phyloP scores from a whole-genome alignment of 2,329 filamentous ascomycete species.

The Phaeosphaeria sp. region DNA sequence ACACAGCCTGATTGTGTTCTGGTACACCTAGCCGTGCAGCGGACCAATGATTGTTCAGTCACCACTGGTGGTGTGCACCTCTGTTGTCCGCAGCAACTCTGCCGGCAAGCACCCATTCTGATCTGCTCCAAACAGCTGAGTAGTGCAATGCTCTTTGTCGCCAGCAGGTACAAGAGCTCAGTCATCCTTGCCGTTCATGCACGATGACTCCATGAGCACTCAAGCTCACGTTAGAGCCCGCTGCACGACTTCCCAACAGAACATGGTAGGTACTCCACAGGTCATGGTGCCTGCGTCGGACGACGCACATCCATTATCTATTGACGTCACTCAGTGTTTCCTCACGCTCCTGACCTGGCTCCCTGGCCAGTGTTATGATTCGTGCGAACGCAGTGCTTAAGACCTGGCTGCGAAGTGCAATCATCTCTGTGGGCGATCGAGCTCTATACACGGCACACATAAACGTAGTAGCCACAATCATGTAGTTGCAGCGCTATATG shows the following conservation, averaged over 20 bases:
- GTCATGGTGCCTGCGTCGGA: constrained; percentile 3
- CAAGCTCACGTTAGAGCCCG: neutral
- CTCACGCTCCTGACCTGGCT: neutral
- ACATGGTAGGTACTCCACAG: neutral
- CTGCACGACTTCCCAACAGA: constrained; percentile 8
- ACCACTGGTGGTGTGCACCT: neutral
- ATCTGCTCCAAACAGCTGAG: neutral
- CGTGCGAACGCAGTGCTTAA: neutral
- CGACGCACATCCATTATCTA: neutral
- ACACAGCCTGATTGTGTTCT: neutral
- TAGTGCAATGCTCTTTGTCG: neutral
- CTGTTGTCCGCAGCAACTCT: neutral
- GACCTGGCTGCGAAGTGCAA: neutral
- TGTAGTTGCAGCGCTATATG: neutral
- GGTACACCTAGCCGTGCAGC: neutral
- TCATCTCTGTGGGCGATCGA: no score
- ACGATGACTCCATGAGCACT: constrained; percentile 3
- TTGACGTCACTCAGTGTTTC: constrained; percentile 1
- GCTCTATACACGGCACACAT: neutral
- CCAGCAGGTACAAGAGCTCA: neutral
- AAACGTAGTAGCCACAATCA: neutral
- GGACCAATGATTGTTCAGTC: neutral
- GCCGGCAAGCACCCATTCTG: neutral
- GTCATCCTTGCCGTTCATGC: neutral
- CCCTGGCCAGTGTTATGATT: neutral